These are phyloP conservation scores for Quercus variabilis DNA, from an alignment of 306 rosid species.

Conservation along the genomic window DNA sequence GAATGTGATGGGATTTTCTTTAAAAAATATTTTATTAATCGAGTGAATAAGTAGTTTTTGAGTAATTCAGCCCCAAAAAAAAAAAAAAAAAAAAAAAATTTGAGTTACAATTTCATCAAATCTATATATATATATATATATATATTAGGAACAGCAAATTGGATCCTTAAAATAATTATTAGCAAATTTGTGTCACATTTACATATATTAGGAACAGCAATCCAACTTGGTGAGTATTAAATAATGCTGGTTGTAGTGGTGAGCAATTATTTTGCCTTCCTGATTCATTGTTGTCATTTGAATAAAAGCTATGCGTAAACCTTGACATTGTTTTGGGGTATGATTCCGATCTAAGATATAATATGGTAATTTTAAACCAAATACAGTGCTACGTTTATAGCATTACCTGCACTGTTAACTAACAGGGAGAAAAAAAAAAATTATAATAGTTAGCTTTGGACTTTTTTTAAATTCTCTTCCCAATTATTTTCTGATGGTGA, in stretches of 20 bases:
- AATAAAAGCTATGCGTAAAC: conserved; percentile 10
- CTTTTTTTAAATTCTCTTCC: neutral
- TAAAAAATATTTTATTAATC: neutral
- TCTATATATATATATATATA: neutral
- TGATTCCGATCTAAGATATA: conserved; percentile 12
- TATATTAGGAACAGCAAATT: neutral
- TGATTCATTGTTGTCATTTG: conserved; percentile 11
- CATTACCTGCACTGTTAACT: neutral
- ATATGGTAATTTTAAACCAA: neutral
- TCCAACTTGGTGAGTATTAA: neutral
- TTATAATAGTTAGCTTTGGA: neutral
- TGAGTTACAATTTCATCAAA: neutral
- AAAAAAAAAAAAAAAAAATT: too few relatives aligned
- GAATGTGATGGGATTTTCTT: neutral
- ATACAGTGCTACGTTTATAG: neutral
- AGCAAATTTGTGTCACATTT: neutral
- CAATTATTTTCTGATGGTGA: neutral
- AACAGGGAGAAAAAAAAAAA: neutral
- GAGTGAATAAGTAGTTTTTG: too few relatives aligned
- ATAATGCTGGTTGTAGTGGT: too few relatives aligned
- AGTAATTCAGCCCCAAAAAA: too few relatives aligned
- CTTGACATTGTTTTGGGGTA: neutral
- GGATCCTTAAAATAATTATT: neutral
- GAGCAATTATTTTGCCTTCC: conserved; percentile 6
- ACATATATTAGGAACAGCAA: too few relatives aligned